These are phyloP conservation scores for Paragyromitra xinjiangensis DNA, from an alignment of 495 filamentous ascomycete species.

Conservation along the genomic window DNA sequence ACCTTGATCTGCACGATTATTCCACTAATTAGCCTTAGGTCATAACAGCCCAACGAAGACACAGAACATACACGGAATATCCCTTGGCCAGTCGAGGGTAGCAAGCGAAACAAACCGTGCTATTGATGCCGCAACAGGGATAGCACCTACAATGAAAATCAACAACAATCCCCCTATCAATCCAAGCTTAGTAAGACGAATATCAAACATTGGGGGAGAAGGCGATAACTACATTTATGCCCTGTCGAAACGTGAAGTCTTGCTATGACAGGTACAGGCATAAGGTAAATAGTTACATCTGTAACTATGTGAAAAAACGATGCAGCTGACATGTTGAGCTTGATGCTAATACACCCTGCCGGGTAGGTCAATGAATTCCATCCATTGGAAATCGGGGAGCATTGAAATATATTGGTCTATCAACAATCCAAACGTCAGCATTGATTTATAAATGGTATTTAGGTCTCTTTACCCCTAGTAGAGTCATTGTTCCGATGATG, in stretches of 20 bases:
- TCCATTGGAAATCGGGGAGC: neutral
- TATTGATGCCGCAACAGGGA: constrained; percentile 20
- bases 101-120: neutral
- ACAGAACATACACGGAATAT: constrained; percentile 11
- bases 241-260: constrained; percentile 10
- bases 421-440: neutral
- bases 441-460: neutral
- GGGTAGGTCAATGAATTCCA: constrained; percentile 1
- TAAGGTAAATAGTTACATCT: constrained; percentile 15
- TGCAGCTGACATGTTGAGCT: constrained; percentile 12
- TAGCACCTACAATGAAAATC: constrained; percentile 16
- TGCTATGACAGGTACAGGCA: constrained; percentile 22
- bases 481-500: neutral
- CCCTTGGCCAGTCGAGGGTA: constrained; percentile 10
- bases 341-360: constrained; percentile 8
- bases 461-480: constrained; percentile 5
- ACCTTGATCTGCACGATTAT: constrained; percentile 8
- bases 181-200: neutral
- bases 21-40: neutral
- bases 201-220: neutral
- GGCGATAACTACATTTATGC: constrained; percentile 8
- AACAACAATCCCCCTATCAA: constrained; percentile 8
- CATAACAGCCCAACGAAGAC: neutral
- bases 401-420: constrained; percentile 24
- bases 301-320: constrained; percentile 18